A percentile compares a stretch with the other conserved stretches of the same genome.
These are phyloP conservation scores for Trichophaea hybrida DNA, from an alignment of 2,329 filamentous ascomycete genomes.

Conservation along the genomic window DNA sequence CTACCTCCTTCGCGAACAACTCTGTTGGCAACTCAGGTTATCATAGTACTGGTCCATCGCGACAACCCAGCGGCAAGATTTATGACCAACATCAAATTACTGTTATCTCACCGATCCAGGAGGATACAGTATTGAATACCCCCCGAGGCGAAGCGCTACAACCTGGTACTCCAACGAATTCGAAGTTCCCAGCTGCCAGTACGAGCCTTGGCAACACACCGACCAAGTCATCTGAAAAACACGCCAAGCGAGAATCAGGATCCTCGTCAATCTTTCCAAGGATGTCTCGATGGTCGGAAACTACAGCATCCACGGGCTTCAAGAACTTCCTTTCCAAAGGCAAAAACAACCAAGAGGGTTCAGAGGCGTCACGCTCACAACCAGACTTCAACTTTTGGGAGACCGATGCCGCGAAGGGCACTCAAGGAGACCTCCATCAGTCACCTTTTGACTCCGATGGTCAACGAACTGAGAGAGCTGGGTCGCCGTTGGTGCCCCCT, in stretches of 20 bases:
- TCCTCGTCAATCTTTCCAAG: conserved; percentile 43
- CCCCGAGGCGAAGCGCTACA: conserved; percentile 34
- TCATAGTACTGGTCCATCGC: conserved; percentile 20
- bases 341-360: conserved; percentile 48
- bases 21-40: conserved; percentile 19
- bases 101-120: conserved; percentile 23
- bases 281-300: conserved; percentile 95
- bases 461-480: conserved; percentile 11
- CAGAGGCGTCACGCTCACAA: conserved; percentile 55
- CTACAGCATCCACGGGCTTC: conserved; percentile 74
- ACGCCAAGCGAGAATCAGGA: conserved; percentile 23
- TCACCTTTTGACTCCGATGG: conserved; percentile 18
- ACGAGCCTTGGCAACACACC: conserved; percentile 58
- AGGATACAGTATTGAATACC: conserved; percentile 15
- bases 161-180: conserved; percentile 35
- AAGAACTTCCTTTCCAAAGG: conserved; percentile 52
- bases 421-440: conserved; percentile 8
- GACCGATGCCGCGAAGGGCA: conserved; percentile 30
- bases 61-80: conserved; percentile 18
- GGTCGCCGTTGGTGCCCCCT: conserved; percentile 20
- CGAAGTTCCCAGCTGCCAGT: conserved; percentile 33
- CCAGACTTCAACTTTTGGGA: conserved; percentile 58
- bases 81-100: conserved; percentile 19
- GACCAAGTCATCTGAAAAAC: conserved; percentile 22
- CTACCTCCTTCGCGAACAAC: conserved; percentile 2